Base-by-base conservation (phyloP, 2,329 filamentous ascomycete species). In the Boeremia exigua region DNA sequence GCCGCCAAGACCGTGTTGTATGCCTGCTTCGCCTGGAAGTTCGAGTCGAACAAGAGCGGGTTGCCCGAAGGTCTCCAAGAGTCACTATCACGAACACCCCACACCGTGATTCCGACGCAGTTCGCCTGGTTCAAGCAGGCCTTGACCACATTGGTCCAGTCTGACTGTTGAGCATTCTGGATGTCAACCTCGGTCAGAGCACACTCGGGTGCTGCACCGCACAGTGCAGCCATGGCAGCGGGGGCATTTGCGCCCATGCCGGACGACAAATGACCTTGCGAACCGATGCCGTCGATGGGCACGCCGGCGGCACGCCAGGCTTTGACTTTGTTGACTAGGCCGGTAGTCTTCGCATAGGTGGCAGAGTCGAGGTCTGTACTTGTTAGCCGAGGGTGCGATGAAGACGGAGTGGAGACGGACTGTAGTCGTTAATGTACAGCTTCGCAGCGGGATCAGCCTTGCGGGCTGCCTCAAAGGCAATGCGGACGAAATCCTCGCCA, bases 371-470 rank as follows among this genome's bases (percentile, higher is more conserved):
- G 82, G 77, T 89, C 51, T 51, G 14, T 23, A 2, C n/a, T 15
- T 14, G 40, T 51, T 89, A 45, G 10, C 32, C 30, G 3, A 8
- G 15, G 11, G 27, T 17, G n/a, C 23, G 6, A 56, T 77, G 72
- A 80, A 0, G 8, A 10, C 11, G 28, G 10, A 7, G 11, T n/a
- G 2, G n/a, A 4, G 3, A 43, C 44, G 8, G 23, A 54, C 51
- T 82, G 72, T 81, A 82, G 68, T 92, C 88, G 73, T 92, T 92
- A 78, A 92, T 90, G 79, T 90, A 92, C 34, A 91, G 79, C 78
- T 88, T 88, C 5, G 86, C 87, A 55, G 76, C 66, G 2, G 89
- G 88, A 69, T 92, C 89, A 6, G 86, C 88, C 9, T 80, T 80
- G 51, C 84, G 82, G 12, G 89, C 89, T 2, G 88, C 84, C 59